Base-by-base conservation (phyloP, 2,329 filamentous ascomycete species). In the Ceratocystis smalleyi region DNA sequence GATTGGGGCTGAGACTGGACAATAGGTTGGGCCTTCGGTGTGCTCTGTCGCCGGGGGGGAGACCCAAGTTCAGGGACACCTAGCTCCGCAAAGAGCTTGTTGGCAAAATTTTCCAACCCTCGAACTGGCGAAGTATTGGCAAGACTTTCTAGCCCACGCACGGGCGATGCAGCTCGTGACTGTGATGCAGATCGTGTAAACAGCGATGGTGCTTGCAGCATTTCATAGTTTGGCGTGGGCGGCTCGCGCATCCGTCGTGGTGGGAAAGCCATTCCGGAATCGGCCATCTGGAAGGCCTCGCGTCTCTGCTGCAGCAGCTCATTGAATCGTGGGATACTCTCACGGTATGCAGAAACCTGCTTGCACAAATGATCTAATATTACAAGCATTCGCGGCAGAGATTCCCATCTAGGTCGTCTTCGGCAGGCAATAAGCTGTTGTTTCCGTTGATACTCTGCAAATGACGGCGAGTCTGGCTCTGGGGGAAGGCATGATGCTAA, bases 241-340 rank as follows among this genome's bases (percentile, higher is more conserved):
- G 68, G 68, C 10, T 66, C 64, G 24, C 59, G 32, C 32, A 66
- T 59, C 5, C 63, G 24, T 19, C 65, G 71, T 67, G 67, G 73
- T 43, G 69, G 74, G 51, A 74, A 76, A 61, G 72, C 70, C 51
- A 76, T 71, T 32, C 79, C 77, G 5, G 76, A 70, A 68, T 83
- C 81, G 1, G 83, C 82, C 2, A 81, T 82, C 69, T 83, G 81
- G 69, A 86, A 87, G 0, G 81, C 83, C 67, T 84, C 81, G 4
- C 83, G 82, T 12, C 79, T 83, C 72, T 80, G 84, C 74, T 80
- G 85, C 3, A 91, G 75, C 1, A 91, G 77, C 45, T 87, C 83
- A 62, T 89, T 85, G 70, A 91, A 91, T 45, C 88, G 82, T 0
- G 86, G 83, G 5, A 91, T 80, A 5, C 82, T 80, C 59, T 77